Evolutionary conservation across 2,329 filamentous ascomycete genomes (phyloP), one percentile per base, ranked within the genome.

Genomic region (Chaetomium olivaceum): DNA sequence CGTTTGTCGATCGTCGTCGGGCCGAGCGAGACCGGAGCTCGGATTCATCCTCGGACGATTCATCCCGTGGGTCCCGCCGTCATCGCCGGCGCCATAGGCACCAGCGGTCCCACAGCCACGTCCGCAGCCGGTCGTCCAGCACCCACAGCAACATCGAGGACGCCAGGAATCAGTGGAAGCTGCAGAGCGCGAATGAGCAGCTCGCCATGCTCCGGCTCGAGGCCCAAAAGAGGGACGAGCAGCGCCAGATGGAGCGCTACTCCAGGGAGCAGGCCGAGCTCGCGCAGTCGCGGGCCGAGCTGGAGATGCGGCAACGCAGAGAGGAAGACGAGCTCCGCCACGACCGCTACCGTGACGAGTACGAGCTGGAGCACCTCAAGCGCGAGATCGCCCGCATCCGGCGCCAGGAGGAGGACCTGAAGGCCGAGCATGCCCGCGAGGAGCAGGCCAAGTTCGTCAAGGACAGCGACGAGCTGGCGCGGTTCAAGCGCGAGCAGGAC

Each of bases 371-470:
- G 12, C 29, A 61, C 43, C 61, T 65, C 63, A 61, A 62, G 62
- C 64, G 59, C 31, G 62, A 70, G 51, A 48, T 69, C 11, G 58
- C 43, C 19, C 57, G 56, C 50, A 64, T 70, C 62, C 62, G 59
- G 66, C 66, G 27, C 29, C 29, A 61, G 21, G 65, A 71, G 68
- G 80, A 82, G 9, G 78, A 82, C 63, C 68, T 70, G 2, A 67
- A 66, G 62, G 69, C 50, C n/a, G 61, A 66, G 25, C 60, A 75
- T 69, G 74, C 67, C 71, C 76, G 73, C 71, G 71, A 69, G 67
- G 76, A 73, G 73, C 74, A 82, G 51, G 80, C 82, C 21, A 83
- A 86, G 71, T 78, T 86, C 31, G 79, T 81, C 62, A 79, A 73
- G 21, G 80, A 81, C 50, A 83, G 82, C 73, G 76, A 76, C 46